Conservation (phyloP, 352 stramenopile species). For the Phytophthora boehmeriae region DNA sequence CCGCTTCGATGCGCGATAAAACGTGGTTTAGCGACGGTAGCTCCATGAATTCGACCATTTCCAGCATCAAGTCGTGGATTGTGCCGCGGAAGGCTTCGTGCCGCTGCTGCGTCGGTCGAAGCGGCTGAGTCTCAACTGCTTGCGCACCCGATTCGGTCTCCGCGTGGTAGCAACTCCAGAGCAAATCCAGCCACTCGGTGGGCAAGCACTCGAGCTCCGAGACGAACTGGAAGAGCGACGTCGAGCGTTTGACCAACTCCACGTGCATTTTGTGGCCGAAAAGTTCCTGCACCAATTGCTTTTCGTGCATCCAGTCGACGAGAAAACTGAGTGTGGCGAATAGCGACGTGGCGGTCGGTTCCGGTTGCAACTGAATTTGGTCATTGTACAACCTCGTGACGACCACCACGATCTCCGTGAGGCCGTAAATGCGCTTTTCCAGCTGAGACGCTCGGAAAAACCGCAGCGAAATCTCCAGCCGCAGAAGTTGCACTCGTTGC, state of each 20-base stretch:
- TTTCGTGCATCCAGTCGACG: constrained; percentile 57
- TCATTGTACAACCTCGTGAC: constrained; percentile 52
- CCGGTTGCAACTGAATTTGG: constrained; percentile 36
- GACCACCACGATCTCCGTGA: constrained; percentile 65
- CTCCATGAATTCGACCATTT: constrained; percentile 61
- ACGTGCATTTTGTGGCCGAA: constrained; percentile 73
- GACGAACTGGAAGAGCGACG: constrained; percentile 67
- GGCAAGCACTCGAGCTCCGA: constrained; percentile 40
- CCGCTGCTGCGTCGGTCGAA: constrained; percentile 27
- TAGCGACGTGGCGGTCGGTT: constrained; percentile 32
- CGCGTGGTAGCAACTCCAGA: constrained; percentile 60
- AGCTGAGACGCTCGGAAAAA: constrained; percentile 63
- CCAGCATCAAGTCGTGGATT: constrained; percentile 56
- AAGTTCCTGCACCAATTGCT: constrained; percentile 51
- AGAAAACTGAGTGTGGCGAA: constrained; percentile 34
- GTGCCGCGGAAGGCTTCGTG: constrained; percentile 53
- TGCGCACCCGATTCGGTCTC: constrained; percentile 3
- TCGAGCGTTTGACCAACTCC: constrained; percentile 68
- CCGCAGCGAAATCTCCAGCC: constrained; percentile 55
- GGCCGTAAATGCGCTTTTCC: constrained; percentile 75
- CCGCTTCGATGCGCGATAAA: constrained; percentile 27
- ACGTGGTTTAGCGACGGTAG: constrained; percentile 40
- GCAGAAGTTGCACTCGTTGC: constrained; percentile 47
- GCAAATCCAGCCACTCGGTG: constrained; percentile 47
- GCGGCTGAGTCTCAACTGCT: constrained; percentile 5